Conservation (phyloP, 208 protist genomes). For the Trypanosoma theileri region DNA sequence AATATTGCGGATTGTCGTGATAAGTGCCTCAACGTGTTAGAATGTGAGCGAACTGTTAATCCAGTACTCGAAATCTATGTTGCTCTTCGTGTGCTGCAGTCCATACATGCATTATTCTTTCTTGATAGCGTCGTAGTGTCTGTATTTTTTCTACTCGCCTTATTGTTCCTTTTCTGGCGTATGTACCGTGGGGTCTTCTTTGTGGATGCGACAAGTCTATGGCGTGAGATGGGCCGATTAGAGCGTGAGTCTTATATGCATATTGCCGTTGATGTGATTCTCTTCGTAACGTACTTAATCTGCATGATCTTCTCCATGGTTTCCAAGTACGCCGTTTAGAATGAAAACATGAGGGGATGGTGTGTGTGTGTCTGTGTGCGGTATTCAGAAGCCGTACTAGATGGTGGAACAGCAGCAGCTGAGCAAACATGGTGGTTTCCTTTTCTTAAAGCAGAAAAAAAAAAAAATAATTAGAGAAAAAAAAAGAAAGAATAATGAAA, state of each 20-base stretch:
- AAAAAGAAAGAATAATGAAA: background rate
- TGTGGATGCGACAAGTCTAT: constrained; percentile 80
- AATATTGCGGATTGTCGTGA: constrained; percentile 83
- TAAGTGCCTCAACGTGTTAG: constrained; percentile 68
- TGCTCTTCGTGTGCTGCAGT: constrained; percentile 58
- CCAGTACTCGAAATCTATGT: constrained; percentile 76
- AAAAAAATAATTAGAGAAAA: background rate
- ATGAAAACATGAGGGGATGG: constrained; percentile 1
- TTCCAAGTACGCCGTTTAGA: constrained; percentile 30
- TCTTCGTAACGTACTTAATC: constrained; percentile 62
- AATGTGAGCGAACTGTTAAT: constrained; percentile 81
- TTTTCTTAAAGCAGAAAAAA: background rate
- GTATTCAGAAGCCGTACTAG: too few relatives aligned
- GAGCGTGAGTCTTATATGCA: constrained; percentile 68
- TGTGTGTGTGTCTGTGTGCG: background rate
- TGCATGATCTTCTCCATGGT: constrained; percentile 75
- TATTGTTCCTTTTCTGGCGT: constrained; percentile 52
- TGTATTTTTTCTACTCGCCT: constrained; percentile 32
- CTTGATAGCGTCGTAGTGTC: constrained; percentile 47
- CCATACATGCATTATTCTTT: constrained; percentile 48
- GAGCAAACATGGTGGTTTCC: background rate
- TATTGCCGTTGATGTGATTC: constrained; percentile 48
- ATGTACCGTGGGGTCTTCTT: constrained; percentile 53
- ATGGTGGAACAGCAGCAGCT: background rate
- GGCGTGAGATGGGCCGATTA: constrained; percentile 59